Conservation (phyloP, 1,284 basidiomycete genomes). For the Ganoderma leucocontextum region DNA sequence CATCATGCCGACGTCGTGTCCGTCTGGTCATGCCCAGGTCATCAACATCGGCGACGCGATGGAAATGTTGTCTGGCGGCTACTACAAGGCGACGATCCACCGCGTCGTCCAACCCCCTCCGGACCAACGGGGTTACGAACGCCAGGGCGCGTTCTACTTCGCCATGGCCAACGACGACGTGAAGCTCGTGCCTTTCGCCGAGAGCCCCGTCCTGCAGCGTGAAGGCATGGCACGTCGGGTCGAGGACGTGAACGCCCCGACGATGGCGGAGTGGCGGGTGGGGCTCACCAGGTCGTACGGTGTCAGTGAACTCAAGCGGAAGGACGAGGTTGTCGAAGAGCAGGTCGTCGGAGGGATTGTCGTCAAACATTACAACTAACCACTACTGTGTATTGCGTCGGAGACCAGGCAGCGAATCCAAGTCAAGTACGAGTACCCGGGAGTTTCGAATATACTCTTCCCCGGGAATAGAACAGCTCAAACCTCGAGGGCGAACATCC, state of each 20-base stretch:
- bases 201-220: conserved; percentile 42
- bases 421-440: no score
- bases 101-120: conserved; percentile 56
- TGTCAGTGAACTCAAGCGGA: conserved; percentile 42
- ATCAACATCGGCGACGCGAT: conserved; percentile 53
- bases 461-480: neutral
- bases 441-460: neutral
- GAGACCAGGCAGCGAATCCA: neutral
- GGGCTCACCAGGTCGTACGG: conserved; percentile 48
- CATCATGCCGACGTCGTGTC: neutral
- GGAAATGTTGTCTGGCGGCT: conserved; percentile 52
- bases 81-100: conserved; percentile 51
- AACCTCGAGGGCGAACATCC: no score
- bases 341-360: conserved; percentile 51
- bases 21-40: conserved; percentile 33
- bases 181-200: conserved; percentile 37
- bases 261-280: conserved; percentile 49
- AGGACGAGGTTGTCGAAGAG: conserved; percentile 48
- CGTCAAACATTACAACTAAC: conserved; percentile 53
- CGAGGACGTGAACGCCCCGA: conserved; percentile 42
- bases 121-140: conserved; percentile 53
- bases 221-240: conserved; percentile 39
- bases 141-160: conserved; percentile 55
- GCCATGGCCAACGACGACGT: conserved; percentile 43
- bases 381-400: neutral